phyloP scores from a whole-genome alignment of 306 rosid genomes.

The Castanopsis chinensis region DNA sequence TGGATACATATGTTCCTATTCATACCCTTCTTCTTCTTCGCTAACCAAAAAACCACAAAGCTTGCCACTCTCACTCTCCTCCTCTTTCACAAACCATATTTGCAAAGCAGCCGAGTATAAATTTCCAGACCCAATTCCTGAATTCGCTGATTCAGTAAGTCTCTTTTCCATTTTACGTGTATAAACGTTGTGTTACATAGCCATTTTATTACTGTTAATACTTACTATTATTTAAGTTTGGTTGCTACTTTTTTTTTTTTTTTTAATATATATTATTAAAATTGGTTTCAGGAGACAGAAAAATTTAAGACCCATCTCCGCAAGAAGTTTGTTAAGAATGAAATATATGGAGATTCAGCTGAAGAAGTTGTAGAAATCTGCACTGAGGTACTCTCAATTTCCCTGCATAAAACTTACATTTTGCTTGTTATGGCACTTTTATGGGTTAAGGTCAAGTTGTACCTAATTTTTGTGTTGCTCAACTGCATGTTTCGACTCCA shows the following conservation, averaged over 20 bases:
- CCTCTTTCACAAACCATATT: constrained; percentile 31
- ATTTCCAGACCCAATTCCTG: constrained; percentile 95
- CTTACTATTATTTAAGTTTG: neutral
- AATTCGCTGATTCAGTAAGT: constrained; percentile 73
- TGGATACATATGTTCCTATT: constrained; percentile 23
- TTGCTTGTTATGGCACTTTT: neutral
- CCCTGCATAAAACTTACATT: neutral
- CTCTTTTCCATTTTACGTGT: constrained; percentile 4
- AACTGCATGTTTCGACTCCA: neutral
- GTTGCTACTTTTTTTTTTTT: neutral
- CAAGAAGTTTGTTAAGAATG: constrained; percentile 67
- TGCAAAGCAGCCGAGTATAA: constrained; percentile 73
- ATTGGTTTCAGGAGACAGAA: constrained; percentile 57
- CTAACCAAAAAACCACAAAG: constrained; percentile 14
- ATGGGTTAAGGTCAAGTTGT: too few relatives aligned
- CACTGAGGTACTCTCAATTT: constrained; percentile 61
- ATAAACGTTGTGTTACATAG: neutral
- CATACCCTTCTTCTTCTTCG: constrained; percentile 15
- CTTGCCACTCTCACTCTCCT: constrained; percentile 12
- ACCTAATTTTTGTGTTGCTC: neutral
- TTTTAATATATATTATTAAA: neutral
- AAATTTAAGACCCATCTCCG: constrained; percentile 66
- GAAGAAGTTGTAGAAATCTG: constrained; percentile 74
- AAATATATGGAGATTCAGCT: constrained; percentile 57
- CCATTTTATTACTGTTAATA: neutral